Evolutionary conservation across 176 grass and related monocot species (phyloP), one percentile per base, ranked within the genome.

Genomic region (Stipa capillata): DNA sequence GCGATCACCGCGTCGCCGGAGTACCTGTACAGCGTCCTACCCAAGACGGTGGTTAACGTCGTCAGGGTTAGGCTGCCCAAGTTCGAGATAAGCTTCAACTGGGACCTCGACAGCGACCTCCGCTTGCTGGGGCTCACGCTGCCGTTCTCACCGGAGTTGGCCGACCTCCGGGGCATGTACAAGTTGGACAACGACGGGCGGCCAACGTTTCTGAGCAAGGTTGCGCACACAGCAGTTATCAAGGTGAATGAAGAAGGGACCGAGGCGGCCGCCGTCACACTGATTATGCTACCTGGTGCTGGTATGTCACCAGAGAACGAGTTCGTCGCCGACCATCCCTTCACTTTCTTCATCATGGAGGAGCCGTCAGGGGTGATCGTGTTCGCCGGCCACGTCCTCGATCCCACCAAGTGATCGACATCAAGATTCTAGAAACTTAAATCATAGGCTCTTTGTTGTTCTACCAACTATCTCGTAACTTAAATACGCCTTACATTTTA

Each of bases 281-380:
- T 16, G 2, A 0, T 0, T 14, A 0, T 24, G 28, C 0, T n/a
- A 0, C 2, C 4, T 1, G 50, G 72, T 0, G 8, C 37, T 10
- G 1, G 0, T 0, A 31, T 3, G 11, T 11, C 36, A 0, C 37
- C 1, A 0, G 45, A 14, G 4, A 1, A 25, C 0, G 17, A 85
- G 53, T 85, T 85, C 54, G 25, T 50, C 42, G 65, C 74, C 17
- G 74, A 71, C 31, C 73, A 85, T 20, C 41, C 64, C 0, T 85
- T 85, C 64, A 78, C 39, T 34, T 85, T 85, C 52, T 23, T 85
- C 29, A 51, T 85, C 64, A 21, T 61, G 32, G 82, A 78, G 82
- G 82, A 50, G 64, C 15, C 0, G 37, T 85, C 31, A 0, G 73
- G 83, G 23, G 54, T 85, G 32, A 69, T 79, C 1, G 24, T 64